Base-by-base conservation (phyloP, 2,329 filamentous ascomycete genomes). In the Tolypocladium tundrense region DNA sequence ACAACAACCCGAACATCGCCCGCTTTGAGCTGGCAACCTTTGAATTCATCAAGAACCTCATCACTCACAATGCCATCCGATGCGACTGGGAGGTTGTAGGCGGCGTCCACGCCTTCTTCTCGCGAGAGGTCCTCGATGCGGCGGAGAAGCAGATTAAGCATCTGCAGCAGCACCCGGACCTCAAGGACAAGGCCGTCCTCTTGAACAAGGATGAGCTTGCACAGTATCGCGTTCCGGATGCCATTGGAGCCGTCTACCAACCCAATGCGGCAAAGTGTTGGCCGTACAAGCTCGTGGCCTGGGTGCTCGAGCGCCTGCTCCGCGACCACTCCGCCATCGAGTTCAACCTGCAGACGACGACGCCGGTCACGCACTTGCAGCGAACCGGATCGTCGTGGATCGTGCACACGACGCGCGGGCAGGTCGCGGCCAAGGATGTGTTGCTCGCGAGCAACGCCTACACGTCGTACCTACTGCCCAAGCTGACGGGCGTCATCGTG, bases 391-490 rank as follows among this genome's bases (percentile, higher is more conserved):
- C 58, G 11, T 67, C 67, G 3, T 92, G 88, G 84, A 76, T 78
- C 0, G 74, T 91, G 0, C 75, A 84, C 53, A 95, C 91, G 0
- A 71, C 78, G 0, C 83, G 90, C 27, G 91, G 91, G n/a, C 75
- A 72, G 48, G 79, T 95, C 57, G 69, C 69, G 0, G 78, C 90
- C 1, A 73, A 75, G 14, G 79, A 82, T 40, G 82, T 96, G 24
- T 78, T 96, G 21, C 79, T 96, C 19, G 88, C 90, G 5, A 93
- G 88, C 1, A 96, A 96, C 67, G 92, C 78, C 4, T 95, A 96
- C 70, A 92, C 90, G 0, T 90, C 89, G 1, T 80, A 86, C 60
- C 77, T 96, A 4, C 74, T 93, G 1, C 89, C 89, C 0, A 68
- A 75, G 40, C 87, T 93, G 64, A 77, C 81, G 10, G 83, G 86